Percentiles rank a stretch among this genome's conserved stretches.
Evolutionary conservation across 371 early-diverging fungal genomes (phyloP).

Genomic region (Saksenaea vasiformis): DNA sequence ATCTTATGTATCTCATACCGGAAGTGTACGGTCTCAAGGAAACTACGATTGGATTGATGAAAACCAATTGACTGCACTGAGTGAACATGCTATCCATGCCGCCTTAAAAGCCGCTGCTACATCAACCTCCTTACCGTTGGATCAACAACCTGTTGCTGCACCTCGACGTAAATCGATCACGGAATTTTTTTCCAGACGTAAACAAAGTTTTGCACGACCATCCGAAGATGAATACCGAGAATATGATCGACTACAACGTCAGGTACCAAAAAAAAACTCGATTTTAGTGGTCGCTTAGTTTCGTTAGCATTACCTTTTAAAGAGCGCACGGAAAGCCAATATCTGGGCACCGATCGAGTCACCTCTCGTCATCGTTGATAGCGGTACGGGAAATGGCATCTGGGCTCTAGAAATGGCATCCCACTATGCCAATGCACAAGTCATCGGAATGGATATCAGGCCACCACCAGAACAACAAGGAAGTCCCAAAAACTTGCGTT

Average conservation of each 20-base stretch:
- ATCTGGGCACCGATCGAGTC: conserved; percentile 38
- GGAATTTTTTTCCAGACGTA: conserved; percentile 46
- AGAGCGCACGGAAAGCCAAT: conserved; percentile 47
- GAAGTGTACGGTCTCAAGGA: conserved; percentile 22
- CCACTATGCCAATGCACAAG: conserved; percentile 43
- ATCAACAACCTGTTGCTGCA: conserved; percentile 10
- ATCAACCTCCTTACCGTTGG: conserved; percentile 2
- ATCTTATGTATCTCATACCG: conserved; percentile 27
- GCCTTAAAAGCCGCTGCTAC: conserved; percentile 21
- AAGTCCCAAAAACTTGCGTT: conserved; percentile 36
- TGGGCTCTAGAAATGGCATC: conserved; percentile 67
- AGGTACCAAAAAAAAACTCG: conserved; percentile 22
- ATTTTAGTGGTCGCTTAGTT: neutral
- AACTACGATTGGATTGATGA: conserved; percentile 51
- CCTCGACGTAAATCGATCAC: conserved; percentile 49
- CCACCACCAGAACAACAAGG: conserved; percentile 39
- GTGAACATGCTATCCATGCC: conserved; percentile 22
- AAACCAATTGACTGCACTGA: conserved; percentile 25
- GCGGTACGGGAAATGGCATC: conserved; percentile 55
- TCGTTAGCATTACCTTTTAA: conserved; percentile 46
- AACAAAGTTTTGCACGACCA: conserved; percentile 34
- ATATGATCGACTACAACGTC: conserved; percentile 45
- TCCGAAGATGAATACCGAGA: conserved; percentile 41
- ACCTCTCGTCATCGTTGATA: conserved; percentile 49
- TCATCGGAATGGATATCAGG: conserved; percentile 58